Evolutionary conservation across 1,284 basidiomycete genomes (phyloP).

Genomic region (Exobasidium cylindrosporum): DNA sequence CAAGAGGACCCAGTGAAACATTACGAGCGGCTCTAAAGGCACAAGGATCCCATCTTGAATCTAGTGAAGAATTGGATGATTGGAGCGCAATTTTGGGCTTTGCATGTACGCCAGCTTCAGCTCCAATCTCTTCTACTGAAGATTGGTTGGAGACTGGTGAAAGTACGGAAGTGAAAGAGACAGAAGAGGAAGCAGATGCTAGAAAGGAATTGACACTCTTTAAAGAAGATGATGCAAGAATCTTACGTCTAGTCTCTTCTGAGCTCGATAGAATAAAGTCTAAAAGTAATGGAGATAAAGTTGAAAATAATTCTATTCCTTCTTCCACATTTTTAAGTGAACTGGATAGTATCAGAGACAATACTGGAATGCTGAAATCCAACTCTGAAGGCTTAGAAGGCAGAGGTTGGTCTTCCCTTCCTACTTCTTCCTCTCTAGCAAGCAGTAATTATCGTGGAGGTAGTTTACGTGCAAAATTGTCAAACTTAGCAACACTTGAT

Average conservation of each 20-base stretch:
- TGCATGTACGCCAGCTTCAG: background rate
- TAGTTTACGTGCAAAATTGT: background rate
- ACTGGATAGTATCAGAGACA: background rate
- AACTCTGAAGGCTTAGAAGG: background rate
- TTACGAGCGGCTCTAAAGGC: conserved; percentile 33
- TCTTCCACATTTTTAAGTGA: background rate
- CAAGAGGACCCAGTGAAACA: conserved; percentile 24
- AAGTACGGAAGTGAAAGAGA: background rate
- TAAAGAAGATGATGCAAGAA: conserved; percentile 34
- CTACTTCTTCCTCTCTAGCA: background rate
- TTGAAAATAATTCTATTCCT: background rate
- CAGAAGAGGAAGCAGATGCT: conserved; percentile 3
- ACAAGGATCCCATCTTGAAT: conserved; percentile 18
- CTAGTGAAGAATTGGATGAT: conserved; percentile 26
- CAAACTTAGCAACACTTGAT: background rate
- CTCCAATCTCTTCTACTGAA: background rate
- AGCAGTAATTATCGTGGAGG: background rate
- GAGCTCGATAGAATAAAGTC: background rate
- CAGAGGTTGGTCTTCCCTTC: background rate
- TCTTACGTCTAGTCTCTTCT: conserved; percentile 25
- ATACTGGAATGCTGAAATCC: background rate
- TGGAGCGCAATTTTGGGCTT: conserved; percentile 10
- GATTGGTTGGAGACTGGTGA: background rate
- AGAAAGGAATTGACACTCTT: conserved; percentile 22
- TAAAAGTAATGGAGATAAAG: background rate